A percentile compares a stretch with the other conserved stretches of the same genome.
Conservation (phyloP, 495 filamentous ascomycete species). For the Penicillium canescens region DNA sequence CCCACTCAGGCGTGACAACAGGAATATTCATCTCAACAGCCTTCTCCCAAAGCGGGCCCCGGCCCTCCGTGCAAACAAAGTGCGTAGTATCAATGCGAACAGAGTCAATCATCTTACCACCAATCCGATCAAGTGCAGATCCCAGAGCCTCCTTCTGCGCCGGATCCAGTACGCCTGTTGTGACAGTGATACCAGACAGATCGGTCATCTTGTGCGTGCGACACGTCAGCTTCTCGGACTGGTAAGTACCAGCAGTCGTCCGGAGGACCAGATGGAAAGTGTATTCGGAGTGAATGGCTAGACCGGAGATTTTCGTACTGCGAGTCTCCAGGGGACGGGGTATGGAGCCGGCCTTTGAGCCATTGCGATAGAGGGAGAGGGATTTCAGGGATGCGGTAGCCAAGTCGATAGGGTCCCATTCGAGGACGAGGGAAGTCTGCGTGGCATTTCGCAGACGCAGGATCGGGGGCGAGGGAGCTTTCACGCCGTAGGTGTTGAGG, state of each 20-base stretch:
- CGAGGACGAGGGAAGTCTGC: conserved; percentile 93
- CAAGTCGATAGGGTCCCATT: conserved; percentile 94
- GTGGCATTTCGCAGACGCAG: conserved; percentile 94
- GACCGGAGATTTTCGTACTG: conserved; percentile 94
- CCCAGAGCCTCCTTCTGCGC: conserved; percentile 71
- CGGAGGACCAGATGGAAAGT: conserved; percentile 89
- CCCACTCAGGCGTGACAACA: conserved; percentile 96
- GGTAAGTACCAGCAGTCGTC: conserved; percentile 85
- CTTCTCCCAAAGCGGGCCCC: conserved; percentile 89
- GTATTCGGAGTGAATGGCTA: conserved; percentile 94
- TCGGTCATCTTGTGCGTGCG: conserved; percentile 99
- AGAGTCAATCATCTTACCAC: conserved; percentile 84
- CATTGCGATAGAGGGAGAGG: conserved; percentile 90
- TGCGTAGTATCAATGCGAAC: conserved; percentile 98
- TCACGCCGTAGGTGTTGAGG: conserved; percentile 78
- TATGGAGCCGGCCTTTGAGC: conserved; percentile 92
- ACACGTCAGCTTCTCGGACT: conserved; percentile 79
- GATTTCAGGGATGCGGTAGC: conserved; percentile 88
- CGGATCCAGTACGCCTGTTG: conserved; percentile 80
- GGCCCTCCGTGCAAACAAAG: conserved; percentile 96
- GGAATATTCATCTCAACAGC: conserved; percentile 98
- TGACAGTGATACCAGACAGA: conserved; percentile 92
- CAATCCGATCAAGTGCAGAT: conserved; percentile 79
- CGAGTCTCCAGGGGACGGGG: conserved; percentile 81
- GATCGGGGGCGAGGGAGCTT: conserved; percentile 74